A percentile compares a stretch with the other conserved stretches of the same genome.
Evolutionary conservation across 2,329 filamentous ascomycete genomes (phyloP).

Genomic region (Microcyclosporella mali): DNA sequence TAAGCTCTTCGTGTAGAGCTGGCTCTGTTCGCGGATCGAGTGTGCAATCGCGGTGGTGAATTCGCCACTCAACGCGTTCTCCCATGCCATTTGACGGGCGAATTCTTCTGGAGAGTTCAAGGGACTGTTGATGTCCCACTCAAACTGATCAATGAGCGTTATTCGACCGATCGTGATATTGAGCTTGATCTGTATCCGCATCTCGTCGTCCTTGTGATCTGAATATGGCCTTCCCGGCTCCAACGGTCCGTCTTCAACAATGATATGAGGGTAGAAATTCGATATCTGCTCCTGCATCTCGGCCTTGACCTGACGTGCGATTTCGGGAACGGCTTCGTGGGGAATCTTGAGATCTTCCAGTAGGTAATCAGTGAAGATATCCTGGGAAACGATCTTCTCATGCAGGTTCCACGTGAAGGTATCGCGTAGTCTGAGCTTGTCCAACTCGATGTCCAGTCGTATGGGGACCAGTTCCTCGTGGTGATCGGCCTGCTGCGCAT

Average conservation of each 20-base stretch:
- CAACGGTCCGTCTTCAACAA: slow-evolving; percentile 80
- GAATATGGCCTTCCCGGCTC: slow-evolving; percentile 85
- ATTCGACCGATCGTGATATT: slow-evolving; percentile 96
- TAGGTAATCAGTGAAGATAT: slow-evolving; percentile 80
- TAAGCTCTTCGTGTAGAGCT: slow-evolving; percentile 87
- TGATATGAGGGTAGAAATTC: slow-evolving; percentile 90
- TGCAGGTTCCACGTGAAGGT: slow-evolving; percentile 99
- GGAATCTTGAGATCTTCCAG: slow-evolving; percentile 81
- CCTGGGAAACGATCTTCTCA: slow-evolving; percentile 72
- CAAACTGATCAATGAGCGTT: slow-evolving; percentile 92
- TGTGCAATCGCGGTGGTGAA: slow-evolving; percentile 97
- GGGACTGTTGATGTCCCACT: slow-evolving; percentile 98
- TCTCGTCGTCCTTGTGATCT: slow-evolving; percentile 98
- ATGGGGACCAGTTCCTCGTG: slow-evolving; percentile 88
- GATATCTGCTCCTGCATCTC: slow-evolving; percentile 84
- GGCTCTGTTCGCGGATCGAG: slow-evolving; percentile 91
- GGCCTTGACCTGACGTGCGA: slow-evolving; percentile 56
- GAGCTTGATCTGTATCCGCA: slow-evolving; percentile 90
- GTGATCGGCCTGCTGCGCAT: slow-evolving; percentile 79
- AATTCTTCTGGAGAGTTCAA: slow-evolving; percentile 93
- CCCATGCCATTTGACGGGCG: slow-evolving; percentile 77
- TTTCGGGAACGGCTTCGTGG: slow-evolving; percentile 52
- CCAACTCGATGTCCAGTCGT: slow-evolving; percentile 86
- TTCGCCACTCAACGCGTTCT: slow-evolving; percentile 86
- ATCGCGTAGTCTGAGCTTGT: slow-evolving; percentile 90